Evolutionary conservation across 208 protist genomes (phyloP).

Genomic region (Wallacemonas sp.): DNA sequence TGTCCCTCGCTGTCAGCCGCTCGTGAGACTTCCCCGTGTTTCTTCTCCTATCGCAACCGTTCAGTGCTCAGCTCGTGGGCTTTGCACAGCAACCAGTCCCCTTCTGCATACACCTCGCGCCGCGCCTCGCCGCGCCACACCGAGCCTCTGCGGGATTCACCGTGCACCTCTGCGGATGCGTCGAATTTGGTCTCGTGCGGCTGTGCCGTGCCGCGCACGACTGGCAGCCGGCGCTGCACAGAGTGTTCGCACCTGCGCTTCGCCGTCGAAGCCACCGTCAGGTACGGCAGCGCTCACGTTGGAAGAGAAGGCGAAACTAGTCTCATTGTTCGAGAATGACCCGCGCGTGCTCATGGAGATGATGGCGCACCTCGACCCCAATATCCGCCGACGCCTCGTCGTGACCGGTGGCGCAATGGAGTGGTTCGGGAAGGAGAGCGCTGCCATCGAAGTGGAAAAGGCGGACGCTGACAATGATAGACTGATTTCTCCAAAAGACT

Average conservation of each 20-base stretch:
- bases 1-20: background rate
- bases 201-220: background rate
- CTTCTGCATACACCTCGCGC: too few relatives aligned
- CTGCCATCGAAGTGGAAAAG: constrained; percentile 67
- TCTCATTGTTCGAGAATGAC: constrained; percentile 74
- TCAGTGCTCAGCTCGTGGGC: too few relatives aligned
- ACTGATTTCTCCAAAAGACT: constrained; percentile 85
- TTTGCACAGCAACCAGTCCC: too few relatives aligned
- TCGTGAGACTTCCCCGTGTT: too few relatives aligned
- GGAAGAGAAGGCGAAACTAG: constrained; percentile 64
- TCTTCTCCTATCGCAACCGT: too few relatives aligned
- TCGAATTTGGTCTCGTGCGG: background rate
- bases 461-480: constrained; percentile 83
- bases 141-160: too few relatives aligned
- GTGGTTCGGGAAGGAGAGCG: constrained; percentile 91
- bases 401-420: constrained; percentile 88
- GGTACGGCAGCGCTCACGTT: constrained; percentile 9
- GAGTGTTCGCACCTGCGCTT: background rate
- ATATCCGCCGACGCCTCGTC: constrained; percentile 72
- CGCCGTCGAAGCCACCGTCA: background rate
- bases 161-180: too few relatives aligned
- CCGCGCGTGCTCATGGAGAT: constrained; percentile 80
- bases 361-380: constrained; percentile 67
- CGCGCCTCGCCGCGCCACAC: too few relatives aligned
- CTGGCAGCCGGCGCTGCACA: background rate